Percentiles rank a stretch among this genome's conserved stretches.
Evolutionary conservation across 768 basidiomycete genomes (phyloP).

Genomic region (Roridomyces roridus): DNA sequence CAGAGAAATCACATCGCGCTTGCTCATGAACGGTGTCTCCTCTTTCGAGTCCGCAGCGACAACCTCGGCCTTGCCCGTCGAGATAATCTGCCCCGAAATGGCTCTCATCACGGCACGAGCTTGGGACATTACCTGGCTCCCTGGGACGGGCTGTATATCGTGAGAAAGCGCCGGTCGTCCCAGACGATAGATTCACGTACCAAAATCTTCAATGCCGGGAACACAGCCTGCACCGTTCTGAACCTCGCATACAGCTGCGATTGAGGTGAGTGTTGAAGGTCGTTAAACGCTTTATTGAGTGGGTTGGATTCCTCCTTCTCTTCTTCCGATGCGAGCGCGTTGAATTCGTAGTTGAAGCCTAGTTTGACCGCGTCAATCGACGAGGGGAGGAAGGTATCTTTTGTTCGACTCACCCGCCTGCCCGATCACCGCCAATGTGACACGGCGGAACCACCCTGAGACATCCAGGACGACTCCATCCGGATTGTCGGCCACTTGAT

Average conservation of each 20-base stretch:
- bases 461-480: conserved; percentile 32
- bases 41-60: conserved; percentile 25
- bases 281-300: conserved; percentile 38
- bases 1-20: conserved; percentile 39
- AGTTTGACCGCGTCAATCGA: not conserved
- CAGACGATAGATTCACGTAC: conserved; percentile 15
- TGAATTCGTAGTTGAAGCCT: not conserved
- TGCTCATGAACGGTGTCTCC: conserved; percentile 29
- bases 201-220: conserved; percentile 35
- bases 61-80: conserved; percentile 40
- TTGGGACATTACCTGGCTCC: conserved; percentile 12
- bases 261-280: conserved; percentile 26
- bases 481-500: conserved; percentile 27
- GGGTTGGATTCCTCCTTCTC: conserved; percentile 32
- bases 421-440: conserved; percentile 49
- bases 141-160: not conserved
- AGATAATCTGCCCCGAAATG: conserved; percentile 45
- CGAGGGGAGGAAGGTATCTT: not conserved
- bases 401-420: conserved; percentile 35
- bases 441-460: conserved; percentile 37
- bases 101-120: conserved; percentile 36
- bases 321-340: not conserved
- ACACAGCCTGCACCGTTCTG: conserved; percentile 22
- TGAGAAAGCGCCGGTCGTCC: not conserved
- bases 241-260: conserved; percentile 5